A percentile compares a stretch with the other conserved stretches of the same genome.
These are phyloP conservation scores for Lentinula guzmanii DNA, from an alignment of 768 basidiomycete genomes.

Conservation along the genomic window DNA sequence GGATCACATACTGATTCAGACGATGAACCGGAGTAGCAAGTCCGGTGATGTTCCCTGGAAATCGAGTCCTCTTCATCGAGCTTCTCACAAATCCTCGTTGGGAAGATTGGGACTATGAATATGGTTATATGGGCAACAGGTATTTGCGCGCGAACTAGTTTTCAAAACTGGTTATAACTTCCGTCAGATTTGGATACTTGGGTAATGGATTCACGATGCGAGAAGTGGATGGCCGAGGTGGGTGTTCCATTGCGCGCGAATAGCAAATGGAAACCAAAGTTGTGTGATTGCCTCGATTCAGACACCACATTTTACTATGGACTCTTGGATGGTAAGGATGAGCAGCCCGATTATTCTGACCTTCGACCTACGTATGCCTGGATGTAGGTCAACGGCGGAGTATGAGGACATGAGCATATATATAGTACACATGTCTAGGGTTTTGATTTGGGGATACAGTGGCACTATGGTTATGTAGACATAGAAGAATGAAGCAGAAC, in stretches of 20 bases:
- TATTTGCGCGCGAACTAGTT: not conserved
- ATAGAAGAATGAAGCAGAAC: not conserved
- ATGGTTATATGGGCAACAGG: constrained; percentile 16
- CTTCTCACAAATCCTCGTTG: constrained; percentile 16
- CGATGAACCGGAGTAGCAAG: constrained; percentile 2
- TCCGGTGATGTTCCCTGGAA: constrained; percentile 18
- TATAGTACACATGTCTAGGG: too few relatives aligned
- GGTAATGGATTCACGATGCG: constrained; percentile 16
- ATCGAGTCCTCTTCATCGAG: constrained; percentile 17
- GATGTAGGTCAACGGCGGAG: not conserved
- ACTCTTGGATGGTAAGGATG: constrained; percentile 15
- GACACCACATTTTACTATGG: constrained; percentile 20
- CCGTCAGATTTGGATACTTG: constrained; percentile 12
- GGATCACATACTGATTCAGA: not conserved
- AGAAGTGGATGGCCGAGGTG: constrained; percentile 17
- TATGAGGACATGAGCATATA: not conserved
- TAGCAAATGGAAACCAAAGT: not conserved
- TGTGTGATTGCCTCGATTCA: not conserved
- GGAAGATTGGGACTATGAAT: constrained; percentile 20
- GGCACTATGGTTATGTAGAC: not conserved
- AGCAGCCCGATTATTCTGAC: constrained; percentile 17
- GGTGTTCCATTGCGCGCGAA: not conserved
- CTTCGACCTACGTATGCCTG: constrained; percentile 6
- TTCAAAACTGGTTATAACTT: not conserved
- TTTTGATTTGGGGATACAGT: too few relatives aligned